Evolutionary conservation across 257 asterid species (phyloP), one percentile per base, ranked within the genome.

Genomic region (Penstemon davidsonii): DNA sequence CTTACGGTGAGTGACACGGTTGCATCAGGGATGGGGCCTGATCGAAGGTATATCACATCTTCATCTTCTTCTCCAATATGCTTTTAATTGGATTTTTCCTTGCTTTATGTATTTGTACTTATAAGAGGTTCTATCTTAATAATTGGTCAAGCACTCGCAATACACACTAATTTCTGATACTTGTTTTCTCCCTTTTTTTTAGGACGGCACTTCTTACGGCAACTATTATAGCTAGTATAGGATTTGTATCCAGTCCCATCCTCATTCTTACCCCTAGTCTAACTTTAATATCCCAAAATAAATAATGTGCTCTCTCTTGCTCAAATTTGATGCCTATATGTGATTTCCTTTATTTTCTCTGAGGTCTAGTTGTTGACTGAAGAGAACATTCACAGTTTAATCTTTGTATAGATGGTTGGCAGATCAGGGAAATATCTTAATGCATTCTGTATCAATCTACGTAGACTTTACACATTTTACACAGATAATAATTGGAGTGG

Each of bases 1-100:
- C 88, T 85, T 45, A 88, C 95, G 18, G 97, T 91, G 79, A 91
- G 97, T 78, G 96, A 91, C 78, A 91, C 97, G 33, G 96, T 91
- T 64, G 91, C 97, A 33, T 74, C 83, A 54, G 97, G 93, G 51
- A 41, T 59, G 42, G 96, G 96, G 9, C 97, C 95, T 43, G 96
- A 91, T 73, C 75, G 95, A 69, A 91, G 97, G 97, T 91, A 85
- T 53, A 38, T 78, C 77, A 60, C 49, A 37, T 62, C 70, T 62
- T 61, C 12, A 0, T 56, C 58, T 45, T 57, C 58, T 36, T 54
- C 39, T 53, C 7, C 63, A 54, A 36, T 63, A 51, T 59, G 57
- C 54, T 53, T 62, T 64, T 74, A 11, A 41, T 65, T 18, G 40
- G 37, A 62, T 44, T 55, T 11, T 66, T 54, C 49, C 19, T 42